phyloP scores from a whole-genome alignment of 257 asterid species.

The Jasminum sambac region DNA sequence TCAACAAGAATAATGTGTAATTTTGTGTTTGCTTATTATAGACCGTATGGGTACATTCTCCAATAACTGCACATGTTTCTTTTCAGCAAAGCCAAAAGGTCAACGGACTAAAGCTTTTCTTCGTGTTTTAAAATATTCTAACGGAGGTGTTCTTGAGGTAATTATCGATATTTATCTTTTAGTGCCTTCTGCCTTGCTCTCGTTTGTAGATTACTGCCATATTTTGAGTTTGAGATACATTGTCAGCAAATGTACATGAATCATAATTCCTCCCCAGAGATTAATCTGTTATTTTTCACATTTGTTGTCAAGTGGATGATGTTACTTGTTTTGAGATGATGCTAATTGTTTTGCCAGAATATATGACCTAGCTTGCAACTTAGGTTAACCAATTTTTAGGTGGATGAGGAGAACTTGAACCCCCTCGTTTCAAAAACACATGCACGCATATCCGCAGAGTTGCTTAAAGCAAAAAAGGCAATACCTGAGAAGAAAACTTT shows the following conservation, averaged over 20 bases:
- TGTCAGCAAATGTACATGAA: neutral
- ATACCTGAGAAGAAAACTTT: neutral
- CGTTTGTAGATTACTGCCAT: neutral
- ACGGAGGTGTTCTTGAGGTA: slow-evolving; percentile 96
- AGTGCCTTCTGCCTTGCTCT: neutral
- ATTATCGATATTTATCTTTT: slow-evolving; percentile 6
- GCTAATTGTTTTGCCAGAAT: neutral
- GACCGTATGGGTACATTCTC: slow-evolving; percentile 1
- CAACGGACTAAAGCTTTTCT: slow-evolving; percentile 90
- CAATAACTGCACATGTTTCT: slow-evolving; percentile 24
- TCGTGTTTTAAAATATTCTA: slow-evolving; percentile 87
- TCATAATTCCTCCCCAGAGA: slow-evolving; percentile 8
- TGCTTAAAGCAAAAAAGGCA: neutral
- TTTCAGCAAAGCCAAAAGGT: slow-evolving; percentile 79
- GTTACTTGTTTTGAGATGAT: neutral
- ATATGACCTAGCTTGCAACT: neutral
- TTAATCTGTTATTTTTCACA: neutral
- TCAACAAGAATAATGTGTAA: slow-evolving; percentile 11
- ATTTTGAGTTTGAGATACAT: neutral
- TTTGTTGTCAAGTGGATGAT: neutral
- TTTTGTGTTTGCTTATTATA: neutral
- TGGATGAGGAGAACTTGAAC: neutral
- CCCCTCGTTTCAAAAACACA: neutral
- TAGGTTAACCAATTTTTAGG: neutral
- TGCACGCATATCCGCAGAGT: neutral